Conservation (phyloP, 208 protist genomes). For the Herpetomonas tarakana region DNA sequence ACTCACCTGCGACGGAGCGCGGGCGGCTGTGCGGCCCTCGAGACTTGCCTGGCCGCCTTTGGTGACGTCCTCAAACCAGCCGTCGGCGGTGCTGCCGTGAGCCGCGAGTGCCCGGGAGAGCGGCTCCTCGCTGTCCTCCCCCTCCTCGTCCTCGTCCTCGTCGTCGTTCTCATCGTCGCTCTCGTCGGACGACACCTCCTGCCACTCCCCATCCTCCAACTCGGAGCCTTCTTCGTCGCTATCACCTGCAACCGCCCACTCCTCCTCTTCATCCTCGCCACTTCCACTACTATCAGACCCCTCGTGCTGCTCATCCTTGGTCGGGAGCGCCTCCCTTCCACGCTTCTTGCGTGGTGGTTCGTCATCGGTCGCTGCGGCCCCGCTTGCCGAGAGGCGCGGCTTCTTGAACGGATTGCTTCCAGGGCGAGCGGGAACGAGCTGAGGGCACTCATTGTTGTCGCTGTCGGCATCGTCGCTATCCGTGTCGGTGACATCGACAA, state of each 20-base stretch:
- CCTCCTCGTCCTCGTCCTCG: constrained; percentile 22
- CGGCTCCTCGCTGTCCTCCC: constrained; percentile 34
- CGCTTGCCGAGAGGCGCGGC: not conserved
- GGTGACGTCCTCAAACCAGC: constrained; percentile 74
- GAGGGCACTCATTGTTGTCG: constrained; percentile 55
- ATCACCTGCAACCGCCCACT: constrained; percentile 15
- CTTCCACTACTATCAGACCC: not conserved
- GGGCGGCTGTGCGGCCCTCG: constrained; percentile 11
- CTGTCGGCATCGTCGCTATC: constrained; percentile 30
- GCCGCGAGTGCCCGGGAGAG: constrained; percentile 15
- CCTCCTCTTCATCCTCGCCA: constrained; percentile 12
- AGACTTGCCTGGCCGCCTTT: constrained; percentile 12
- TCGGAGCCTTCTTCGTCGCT: constrained; percentile 18
- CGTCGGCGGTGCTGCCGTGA: constrained; percentile 11
- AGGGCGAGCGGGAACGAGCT: constrained; percentile 40
- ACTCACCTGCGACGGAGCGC: constrained; percentile 26
- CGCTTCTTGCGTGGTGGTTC: not conserved
- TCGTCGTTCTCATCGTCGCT: constrained; percentile 19
- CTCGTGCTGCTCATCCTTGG: constrained; percentile 3
- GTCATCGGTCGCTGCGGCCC: no score
- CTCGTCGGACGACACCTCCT: constrained; percentile 19
- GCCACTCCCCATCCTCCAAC: constrained; percentile 20
- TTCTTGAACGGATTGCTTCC: constrained; percentile 2
- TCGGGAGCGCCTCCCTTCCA: not conserved
- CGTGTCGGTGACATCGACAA: constrained; percentile 52